Percentiles rank a stretch among this genome's conserved stretches.
Conservation (phyloP, 768 basidiomycete species). For the Pleurotus ostreatus region DNA sequence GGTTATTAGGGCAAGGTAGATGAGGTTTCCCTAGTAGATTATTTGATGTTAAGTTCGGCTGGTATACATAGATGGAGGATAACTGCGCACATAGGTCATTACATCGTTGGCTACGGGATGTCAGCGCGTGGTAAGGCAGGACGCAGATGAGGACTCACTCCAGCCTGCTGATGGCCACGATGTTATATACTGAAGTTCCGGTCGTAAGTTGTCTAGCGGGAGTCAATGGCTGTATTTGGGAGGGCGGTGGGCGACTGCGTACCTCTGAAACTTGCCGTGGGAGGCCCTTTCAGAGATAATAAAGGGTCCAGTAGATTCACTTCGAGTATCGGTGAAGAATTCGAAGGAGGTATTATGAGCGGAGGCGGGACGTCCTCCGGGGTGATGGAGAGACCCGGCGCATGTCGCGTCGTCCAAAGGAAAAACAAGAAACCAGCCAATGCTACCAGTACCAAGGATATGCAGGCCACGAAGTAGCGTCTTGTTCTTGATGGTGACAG, state of each 20-base stretch:
- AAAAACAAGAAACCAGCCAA: conserved; percentile 23
- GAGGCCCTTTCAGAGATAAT: conserved; percentile 38
- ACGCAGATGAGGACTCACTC: conserved; percentile 40
- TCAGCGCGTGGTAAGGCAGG: conserved; percentile 9
- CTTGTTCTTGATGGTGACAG: conserved; percentile 10
- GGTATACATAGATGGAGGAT: neutral
- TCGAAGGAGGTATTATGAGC: neutral
- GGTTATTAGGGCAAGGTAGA: conserved; percentile 57
- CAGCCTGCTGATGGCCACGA: conserved; percentile 78
- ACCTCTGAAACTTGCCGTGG: conserved; percentile 59
- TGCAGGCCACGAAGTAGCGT: conserved; percentile 22
- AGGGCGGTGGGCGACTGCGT: conserved; percentile 6
- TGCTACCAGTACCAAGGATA: conserved; percentile 23
- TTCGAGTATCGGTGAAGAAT: neutral
- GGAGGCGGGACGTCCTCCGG: conserved; percentile 4
- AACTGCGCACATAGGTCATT: conserved; percentile 56
- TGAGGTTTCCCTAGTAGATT: conserved; percentile 40
- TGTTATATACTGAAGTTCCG: conserved; percentile 62
- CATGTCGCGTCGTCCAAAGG: conserved; percentile 18
- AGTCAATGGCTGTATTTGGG: neutral
- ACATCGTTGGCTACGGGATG: conserved; percentile 62
- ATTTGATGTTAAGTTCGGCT: neutral
- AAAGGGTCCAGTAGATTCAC: conserved; percentile 14
- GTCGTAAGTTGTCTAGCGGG: conserved; percentile 55
- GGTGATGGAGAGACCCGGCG: neutral